A percentile compares a stretch with the other conserved stretches of the same genome.
Conservation (phyloP, 2,329 filamentous ascomycete genomes). For the Aspergillus arachidicola region DNA sequence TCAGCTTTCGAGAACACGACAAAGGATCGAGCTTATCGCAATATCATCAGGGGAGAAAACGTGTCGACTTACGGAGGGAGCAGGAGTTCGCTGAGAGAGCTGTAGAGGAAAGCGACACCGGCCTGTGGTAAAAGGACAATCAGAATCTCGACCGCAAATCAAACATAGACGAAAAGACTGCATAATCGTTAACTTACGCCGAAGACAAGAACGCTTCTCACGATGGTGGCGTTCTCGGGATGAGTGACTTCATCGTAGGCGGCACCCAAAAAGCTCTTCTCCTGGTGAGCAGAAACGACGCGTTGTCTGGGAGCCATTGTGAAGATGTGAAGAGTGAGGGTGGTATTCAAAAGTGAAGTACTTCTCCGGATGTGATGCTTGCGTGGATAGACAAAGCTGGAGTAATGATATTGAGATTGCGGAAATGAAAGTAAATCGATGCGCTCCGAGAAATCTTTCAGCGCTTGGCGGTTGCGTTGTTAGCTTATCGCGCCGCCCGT, state of each 20-base stretch:
- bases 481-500: conserved; percentile 33
- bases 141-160: conserved; percentile 13
- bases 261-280: conserved; percentile 57
- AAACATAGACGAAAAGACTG: not conserved
- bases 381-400: conserved; percentile 8
- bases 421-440: conserved; percentile 6
- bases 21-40: not conserved
- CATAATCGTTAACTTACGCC: conserved; percentile 56
- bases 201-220: conserved; percentile 68
- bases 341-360: conserved; percentile 5
- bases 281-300: conserved; percentile 51
- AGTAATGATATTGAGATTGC: conserved; percentile 9
- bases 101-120: conserved; percentile 68
- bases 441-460: conserved; percentile 38
- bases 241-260: conserved; percentile 66
- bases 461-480: conserved; percentile 36
- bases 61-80: conserved; percentile 58
- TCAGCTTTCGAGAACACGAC: conserved; percentile 20
- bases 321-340: conserved; percentile 9
- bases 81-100: conserved; percentile 68
- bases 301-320: conserved; percentile 68
- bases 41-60: conserved; percentile 28
- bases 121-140: conserved; percentile 47
- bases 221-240: conserved; percentile 69
- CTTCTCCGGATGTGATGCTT: conserved; percentile 12